Percentiles rank a stretch among this genome's conserved stretches.
These are phyloP conservation scores for Sphenostylis stenocarpa DNA, from an alignment of 306 rosid species.

Conservation along the genomic window DNA sequence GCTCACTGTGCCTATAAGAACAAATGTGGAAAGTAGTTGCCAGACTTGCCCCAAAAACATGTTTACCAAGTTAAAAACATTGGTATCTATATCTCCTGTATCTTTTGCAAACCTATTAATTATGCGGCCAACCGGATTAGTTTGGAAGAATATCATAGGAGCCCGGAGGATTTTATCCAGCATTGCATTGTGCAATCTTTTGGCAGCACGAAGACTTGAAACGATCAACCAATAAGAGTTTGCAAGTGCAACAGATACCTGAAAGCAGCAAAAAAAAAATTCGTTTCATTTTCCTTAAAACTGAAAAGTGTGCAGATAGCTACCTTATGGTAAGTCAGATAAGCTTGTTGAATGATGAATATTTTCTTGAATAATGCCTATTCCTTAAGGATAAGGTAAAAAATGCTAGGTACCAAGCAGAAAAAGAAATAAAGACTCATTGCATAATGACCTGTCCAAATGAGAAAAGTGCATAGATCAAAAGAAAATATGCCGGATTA, in stretches of 20 bases:
- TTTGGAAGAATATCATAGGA: constrained; percentile 90
- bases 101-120: constrained; percentile 90
- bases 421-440: constrained; percentile 2
- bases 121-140: constrained; percentile 84
- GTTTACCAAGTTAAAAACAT: constrained; percentile 51
- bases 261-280: constrained; percentile 34
- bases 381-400: background rate
- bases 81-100: constrained; percentile 72
- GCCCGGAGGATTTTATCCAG: constrained; percentile 60
- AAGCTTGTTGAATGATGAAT: constrained; percentile 7
- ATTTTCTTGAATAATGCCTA: constrained; percentile 15
- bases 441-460: constrained; percentile 67
- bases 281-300: constrained; percentile 5
- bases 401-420: background rate
- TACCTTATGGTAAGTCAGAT: background rate
- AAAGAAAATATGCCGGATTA: constrained; percentile 63
- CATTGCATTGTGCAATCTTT: constrained; percentile 66
- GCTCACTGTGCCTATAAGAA: constrained; percentile 81
- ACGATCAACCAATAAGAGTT: constrained; percentile 76
- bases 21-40: constrained; percentile 85
- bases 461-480: constrained; percentile 66
- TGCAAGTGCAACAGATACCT: constrained; percentile 76
- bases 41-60: constrained; percentile 67
- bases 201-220: constrained; percentile 73
- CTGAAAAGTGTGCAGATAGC: constrained; percentile 16